Percentiles rank a stretch among this genome's conserved stretches.
Evolutionary conservation across 495 filamentous ascomycete genomes (phyloP).

Genomic region (Aspergillus conjunctus): DNA sequence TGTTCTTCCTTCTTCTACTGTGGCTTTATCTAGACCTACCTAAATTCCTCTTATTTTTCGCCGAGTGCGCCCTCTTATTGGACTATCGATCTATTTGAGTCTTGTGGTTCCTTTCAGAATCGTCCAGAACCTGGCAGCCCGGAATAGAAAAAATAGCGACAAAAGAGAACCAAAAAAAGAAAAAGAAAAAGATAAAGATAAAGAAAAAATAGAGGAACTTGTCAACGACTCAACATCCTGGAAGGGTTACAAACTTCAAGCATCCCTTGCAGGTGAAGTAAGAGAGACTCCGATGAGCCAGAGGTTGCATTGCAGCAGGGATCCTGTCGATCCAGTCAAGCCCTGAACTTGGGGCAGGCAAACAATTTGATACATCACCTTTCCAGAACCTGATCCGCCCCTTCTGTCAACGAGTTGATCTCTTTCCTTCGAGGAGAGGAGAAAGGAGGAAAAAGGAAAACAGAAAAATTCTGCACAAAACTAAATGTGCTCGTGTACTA

Average conservation of each 20-base stretch:
- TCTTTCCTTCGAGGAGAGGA: neutral
- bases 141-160: neutral
- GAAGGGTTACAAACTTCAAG: conserved; percentile 12
- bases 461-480: neutral
- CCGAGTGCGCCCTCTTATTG: neutral
- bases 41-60: neutral
- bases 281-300: conserved; percentile 20
- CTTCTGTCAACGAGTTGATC: conserved; percentile 25
- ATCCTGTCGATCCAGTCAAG: conserved; percentile 23
- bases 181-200: conserved; percentile 7
- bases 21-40: conserved; percentile 4
- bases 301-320: conserved; percentile 21
- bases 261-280: conserved; percentile 29
- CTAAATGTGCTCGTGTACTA: neutral
- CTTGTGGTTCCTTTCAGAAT: conserved; percentile 1
- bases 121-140: neutral
- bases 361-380: conserved; percentile 23
- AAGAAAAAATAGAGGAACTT: conserved; percentile 6
- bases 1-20: neutral
- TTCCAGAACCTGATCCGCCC: conserved; percentile 30
- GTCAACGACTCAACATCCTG: neutral
- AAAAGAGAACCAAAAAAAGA: neutral
- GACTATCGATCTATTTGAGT: neutral
- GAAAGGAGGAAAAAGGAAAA: neutral
- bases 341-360: conserved; percentile 8